Evolutionary conservation across 352 stramenopile genomes (phyloP).

Genomic region (Phytophthora constricta): DNA sequence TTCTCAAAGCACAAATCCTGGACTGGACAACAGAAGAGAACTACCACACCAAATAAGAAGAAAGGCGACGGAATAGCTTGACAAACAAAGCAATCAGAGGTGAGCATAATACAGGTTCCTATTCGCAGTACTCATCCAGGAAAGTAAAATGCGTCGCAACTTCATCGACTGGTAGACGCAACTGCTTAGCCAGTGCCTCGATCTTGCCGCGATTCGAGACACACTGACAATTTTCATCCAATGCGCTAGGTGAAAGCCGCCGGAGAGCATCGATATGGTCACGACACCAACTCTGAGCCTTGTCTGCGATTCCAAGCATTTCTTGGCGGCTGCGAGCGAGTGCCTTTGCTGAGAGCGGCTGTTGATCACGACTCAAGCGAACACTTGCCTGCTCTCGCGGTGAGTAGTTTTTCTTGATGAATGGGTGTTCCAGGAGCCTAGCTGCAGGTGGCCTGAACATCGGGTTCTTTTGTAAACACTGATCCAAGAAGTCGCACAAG

Average conservation of each 20-base stretch:
- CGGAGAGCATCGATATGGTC: slow-evolving; percentile 50
- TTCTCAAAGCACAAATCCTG: too few species aligned
- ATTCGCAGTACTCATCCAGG: slow-evolving; percentile 45
- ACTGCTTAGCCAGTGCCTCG: slow-evolving; percentile 48
- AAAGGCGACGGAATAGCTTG: background rate
- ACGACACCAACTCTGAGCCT: slow-evolving; percentile 63
- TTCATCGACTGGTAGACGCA: slow-evolving; percentile 58
- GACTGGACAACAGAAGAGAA: background rate
- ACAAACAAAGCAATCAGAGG: background rate
- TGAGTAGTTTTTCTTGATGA: slow-evolving; percentile 69
- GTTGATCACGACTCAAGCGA: slow-evolving; percentile 27
- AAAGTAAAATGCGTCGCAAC: slow-evolving; percentile 66
- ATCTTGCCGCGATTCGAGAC: slow-evolving; percentile 42
- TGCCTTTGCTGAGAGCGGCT: slow-evolving; percentile 22
- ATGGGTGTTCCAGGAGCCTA: slow-evolving; percentile 68
- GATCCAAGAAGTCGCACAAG: slow-evolving; percentile 79
- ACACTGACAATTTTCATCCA: slow-evolving; percentile 28
- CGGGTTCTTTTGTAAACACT: slow-evolving; percentile 84
- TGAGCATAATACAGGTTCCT: slow-evolving; percentile 4
- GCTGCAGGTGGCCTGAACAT: slow-evolving; percentile 59
- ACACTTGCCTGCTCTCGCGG: slow-evolving; percentile 37
- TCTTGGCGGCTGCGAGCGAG: slow-evolving; percentile 43
- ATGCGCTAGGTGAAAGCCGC: slow-evolving; percentile 20
- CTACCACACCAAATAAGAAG: slow-evolving; percentile 6
- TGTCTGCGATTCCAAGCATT: slow-evolving; percentile 53